phyloP scores from a whole-genome alignment of 306 rosid species.

The Lithocarpus polystachyus region DNA sequence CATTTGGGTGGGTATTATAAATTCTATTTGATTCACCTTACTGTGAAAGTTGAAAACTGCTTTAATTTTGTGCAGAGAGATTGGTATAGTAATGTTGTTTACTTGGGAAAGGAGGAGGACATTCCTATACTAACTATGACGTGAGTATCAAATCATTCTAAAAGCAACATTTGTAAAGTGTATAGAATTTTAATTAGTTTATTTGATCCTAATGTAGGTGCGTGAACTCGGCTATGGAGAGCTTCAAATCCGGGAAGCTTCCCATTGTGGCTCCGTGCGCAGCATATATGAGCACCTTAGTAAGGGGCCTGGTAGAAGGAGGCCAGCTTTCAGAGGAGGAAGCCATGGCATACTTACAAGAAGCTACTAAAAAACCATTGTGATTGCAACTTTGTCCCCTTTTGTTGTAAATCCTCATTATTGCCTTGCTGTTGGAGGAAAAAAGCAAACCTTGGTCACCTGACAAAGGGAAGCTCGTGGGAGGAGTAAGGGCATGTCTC shows the following conservation, averaged over 20 bases:
- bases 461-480: no score
- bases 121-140: slow-evolving; percentile 78
- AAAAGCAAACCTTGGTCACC: background rate
- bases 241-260: slow-evolving; percentile 58
- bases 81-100: slow-evolving; percentile 72
- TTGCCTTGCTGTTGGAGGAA: background rate
- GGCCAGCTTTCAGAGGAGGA: slow-evolving; percentile 61
- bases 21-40: background rate
- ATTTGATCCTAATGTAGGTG: slow-evolving; percentile 45
- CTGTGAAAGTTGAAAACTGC: background rate
- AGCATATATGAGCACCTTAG: slow-evolving; percentile 48
- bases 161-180: background rate
- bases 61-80: slow-evolving; percentile 39
- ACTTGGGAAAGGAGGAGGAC: slow-evolving; percentile 62
- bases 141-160: slow-evolving; percentile 41
- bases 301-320: slow-evolving; percentile 75
- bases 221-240: slow-evolving; percentile 28
- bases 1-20: background rate
- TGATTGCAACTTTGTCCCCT: slow-evolving; percentile 22
- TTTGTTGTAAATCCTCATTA: slow-evolving; percentile 15
- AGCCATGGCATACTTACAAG: slow-evolving; percentile 56
- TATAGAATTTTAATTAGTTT: background rate
- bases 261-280: slow-evolving; percentile 55
- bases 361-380: slow-evolving; percentile 47
- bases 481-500: no score